Base-by-base conservation (phyloP, 2,329 filamentous ascomycete species). In the Fusarium xylarioides region DNA sequence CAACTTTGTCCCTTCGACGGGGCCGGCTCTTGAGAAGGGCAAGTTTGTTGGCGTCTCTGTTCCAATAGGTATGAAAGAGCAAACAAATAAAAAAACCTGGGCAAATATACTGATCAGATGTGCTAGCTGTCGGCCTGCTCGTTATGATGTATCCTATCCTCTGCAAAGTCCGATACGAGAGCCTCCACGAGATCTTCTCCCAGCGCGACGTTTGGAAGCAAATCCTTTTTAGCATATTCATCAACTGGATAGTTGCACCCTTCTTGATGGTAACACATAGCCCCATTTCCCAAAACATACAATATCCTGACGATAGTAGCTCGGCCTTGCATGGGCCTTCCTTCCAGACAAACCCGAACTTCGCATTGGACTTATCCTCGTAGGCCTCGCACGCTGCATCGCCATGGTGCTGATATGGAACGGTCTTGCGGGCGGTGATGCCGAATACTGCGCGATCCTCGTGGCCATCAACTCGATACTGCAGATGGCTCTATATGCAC, bases 141-240 rank as follows among this genome's bases (percentile, higher is more conserved):
- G 91, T 97, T 46, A 97, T 97, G 94, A 97, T 97, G 93, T 97
- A 96, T 78, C 95, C 94, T 0, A 97, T 97, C 67, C 85, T 97
- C 1, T 97, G 93, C 86, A 96, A 96, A 80, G 92, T 97, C 11
- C 90, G 90, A 44, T 96, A 90, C 81, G 94, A 97, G 80, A 88
- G 89, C 0, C 82, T 97, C 15, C 93, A 94, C 79, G 83, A 88
- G 6, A 84, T 94, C 8, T 87, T 96, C 66, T 80, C 83, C 5
- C 85, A 90, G 6, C 85, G 85, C 6, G 84, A 85, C 2, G 84
- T 97, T 5, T 97, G 93, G 94, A 89, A 90, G 56, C 94, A 97
- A 80, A 89, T 97, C n/a, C 84, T 80, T 0, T 93, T 97, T 76
- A 95, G 92, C 64, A 81, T 97, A 7, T 73, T 95, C 8, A 80